A percentile compares a stretch with the other conserved stretches of the same genome.
Evolutionary conservation across 805 yeast species (phyloP).

Genomic region (Schizosaccharomyces pombe): DNA sequence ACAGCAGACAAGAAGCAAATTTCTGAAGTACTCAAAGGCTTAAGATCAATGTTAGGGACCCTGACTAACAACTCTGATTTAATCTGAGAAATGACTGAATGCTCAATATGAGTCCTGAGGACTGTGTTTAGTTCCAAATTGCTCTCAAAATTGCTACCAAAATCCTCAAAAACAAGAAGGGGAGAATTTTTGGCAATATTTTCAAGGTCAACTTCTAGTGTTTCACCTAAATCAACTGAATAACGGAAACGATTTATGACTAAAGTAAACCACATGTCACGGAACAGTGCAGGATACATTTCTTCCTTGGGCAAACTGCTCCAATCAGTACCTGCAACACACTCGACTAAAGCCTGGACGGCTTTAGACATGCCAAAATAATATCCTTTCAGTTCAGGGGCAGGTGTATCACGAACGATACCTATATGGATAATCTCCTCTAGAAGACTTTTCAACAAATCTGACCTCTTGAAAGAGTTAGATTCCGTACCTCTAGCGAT

Average conservation of each 20-base stretch:
- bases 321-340: slow-evolving; percentile 38
- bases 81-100: slow-evolving; percentile 23
- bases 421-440: neutral
- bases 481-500: neutral
- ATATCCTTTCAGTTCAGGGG: slow-evolving; percentile 24
- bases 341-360: slow-evolving; percentile 51
- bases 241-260: slow-evolving; percentile 72
- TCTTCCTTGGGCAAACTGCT: slow-evolving; percentile 24
- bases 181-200: slow-evolving; percentile 72
- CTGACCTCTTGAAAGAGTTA: slow-evolving; percentile 10
- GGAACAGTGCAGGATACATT: slow-evolving; percentile 33
- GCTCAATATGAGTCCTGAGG: slow-evolving; percentile 29
- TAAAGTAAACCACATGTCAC: slow-evolving; percentile 85
- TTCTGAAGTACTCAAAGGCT: slow-evolving; percentile 43
- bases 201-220: slow-evolving; percentile 27
- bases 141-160: slow-evolving; percentile 69
- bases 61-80: slow-evolving; percentile 19
- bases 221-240: slow-evolving; percentile 29
- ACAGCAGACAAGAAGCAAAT: slow-evolving; percentile 74
- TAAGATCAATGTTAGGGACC: slow-evolving; percentile 23
- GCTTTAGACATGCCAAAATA: slow-evolving; percentile 12
- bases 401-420: slow-evolving; percentile 26
- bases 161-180: slow-evolving; percentile 58
- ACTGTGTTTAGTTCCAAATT: slow-evolving; percentile 81
- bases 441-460: slow-evolving; percentile 6